These are phyloP conservation scores for Bullera alba DNA, from an alignment of 768 basidiomycete species.

Conservation along the genomic window DNA sequence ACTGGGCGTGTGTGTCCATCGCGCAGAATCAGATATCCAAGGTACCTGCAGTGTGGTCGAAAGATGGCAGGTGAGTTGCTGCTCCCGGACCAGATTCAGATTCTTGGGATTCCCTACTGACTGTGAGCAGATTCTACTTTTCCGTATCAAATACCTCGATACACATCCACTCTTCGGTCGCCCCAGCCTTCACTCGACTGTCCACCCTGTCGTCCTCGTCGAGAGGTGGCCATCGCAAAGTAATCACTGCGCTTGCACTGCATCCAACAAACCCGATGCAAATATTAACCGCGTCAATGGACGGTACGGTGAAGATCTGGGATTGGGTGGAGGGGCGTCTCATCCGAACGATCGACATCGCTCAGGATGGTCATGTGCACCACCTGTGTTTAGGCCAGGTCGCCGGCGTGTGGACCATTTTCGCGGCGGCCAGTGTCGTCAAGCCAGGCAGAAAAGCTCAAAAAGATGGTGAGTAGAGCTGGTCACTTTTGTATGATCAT, in stretches of 20 bases:
- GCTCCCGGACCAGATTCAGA: slow-evolving; percentile 6
- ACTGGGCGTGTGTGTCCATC: slow-evolving; percentile 31
- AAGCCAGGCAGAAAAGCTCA: slow-evolving; percentile 4
- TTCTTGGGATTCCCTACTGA: slow-evolving; percentile 14
- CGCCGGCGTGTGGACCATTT: slow-evolving; percentile 28
- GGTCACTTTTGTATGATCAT: neutral
- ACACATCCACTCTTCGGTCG: slow-evolving; percentile 78
- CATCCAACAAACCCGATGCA: slow-evolving; percentile 84
- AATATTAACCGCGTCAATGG: slow-evolving; percentile 72
- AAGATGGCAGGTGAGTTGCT: slow-evolving; percentile 67
- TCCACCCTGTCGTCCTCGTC: slow-evolving; percentile 51
- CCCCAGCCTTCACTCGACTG: slow-evolving; percentile 76
- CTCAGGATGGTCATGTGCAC: slow-evolving; percentile 50
- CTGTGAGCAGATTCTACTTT: slow-evolving; percentile 69
- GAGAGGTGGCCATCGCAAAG: slow-evolving; percentile 48
- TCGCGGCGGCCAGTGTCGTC: slow-evolving; percentile 11
- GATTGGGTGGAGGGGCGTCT: slow-evolving; percentile 81
- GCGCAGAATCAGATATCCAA: slow-evolving; percentile 31
- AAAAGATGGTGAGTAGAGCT: neutral
- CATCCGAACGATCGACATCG: slow-evolving; percentile 64
- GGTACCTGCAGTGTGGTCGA: slow-evolving; percentile 69
- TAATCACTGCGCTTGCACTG: slow-evolving; percentile 67
- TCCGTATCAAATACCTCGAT: slow-evolving; percentile 71
- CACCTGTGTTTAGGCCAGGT: slow-evolving; percentile 35
- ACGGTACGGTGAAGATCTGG: slow-evolving; percentile 85